A percentile compares a stretch with the other conserved stretches of the same genome.
These are phyloP conservation scores for Cephaloascus fragrans DNA, from an alignment of 805 yeast species.

Conservation along the genomic window DNA sequence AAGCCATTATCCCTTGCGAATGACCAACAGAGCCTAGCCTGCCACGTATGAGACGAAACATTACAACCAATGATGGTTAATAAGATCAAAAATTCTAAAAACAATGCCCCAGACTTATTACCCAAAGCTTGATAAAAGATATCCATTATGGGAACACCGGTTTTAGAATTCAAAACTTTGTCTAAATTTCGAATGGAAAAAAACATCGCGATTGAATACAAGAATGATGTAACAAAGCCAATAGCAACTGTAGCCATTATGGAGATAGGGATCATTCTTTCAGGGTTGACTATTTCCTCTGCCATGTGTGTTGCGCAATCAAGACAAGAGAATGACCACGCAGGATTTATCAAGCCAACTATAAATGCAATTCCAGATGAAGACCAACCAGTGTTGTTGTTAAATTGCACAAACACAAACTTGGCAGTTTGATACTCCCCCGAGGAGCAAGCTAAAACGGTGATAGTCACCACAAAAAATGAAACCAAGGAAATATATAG, in stretches of 20 bases:
- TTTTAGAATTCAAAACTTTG: constrained; percentile 15
- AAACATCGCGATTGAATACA: constrained; percentile 29
- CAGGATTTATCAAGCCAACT: constrained; percentile 26
- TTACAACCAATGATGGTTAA: constrained; percentile 28
- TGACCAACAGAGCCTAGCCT: constrained; percentile 32
- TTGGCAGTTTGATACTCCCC: constrained; percentile 19
- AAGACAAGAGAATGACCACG: constrained; percentile 28
- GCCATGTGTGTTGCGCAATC: constrained; percentile 33
- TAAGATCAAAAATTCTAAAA: constrained; percentile 22
- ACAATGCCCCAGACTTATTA: constrained; percentile 23
- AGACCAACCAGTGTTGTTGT: constrained; percentile 17
- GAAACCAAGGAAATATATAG: constrained; percentile 24
- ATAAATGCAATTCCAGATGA: constrained; percentile 25
- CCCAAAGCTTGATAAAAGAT: constrained; percentile 28
- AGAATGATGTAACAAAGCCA: constrained; percentile 27
- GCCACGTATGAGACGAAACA: constrained; percentile 31
- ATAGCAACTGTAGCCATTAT: constrained; percentile 29
- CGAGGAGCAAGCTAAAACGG: constrained; percentile 26
- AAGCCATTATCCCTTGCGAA: constrained; percentile 32
- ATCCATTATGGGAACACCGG: constrained; percentile 29
- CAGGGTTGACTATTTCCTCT: constrained; percentile 27
- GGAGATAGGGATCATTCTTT: constrained; percentile 27
- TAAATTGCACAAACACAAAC: constrained; percentile 12
- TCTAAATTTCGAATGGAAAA: constrained; percentile 23
- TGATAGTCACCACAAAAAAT: constrained; percentile 22